Base-by-base conservation (phyloP, 352 stramenopile species). In the Globisporangium rhizosaccharum region DNA sequence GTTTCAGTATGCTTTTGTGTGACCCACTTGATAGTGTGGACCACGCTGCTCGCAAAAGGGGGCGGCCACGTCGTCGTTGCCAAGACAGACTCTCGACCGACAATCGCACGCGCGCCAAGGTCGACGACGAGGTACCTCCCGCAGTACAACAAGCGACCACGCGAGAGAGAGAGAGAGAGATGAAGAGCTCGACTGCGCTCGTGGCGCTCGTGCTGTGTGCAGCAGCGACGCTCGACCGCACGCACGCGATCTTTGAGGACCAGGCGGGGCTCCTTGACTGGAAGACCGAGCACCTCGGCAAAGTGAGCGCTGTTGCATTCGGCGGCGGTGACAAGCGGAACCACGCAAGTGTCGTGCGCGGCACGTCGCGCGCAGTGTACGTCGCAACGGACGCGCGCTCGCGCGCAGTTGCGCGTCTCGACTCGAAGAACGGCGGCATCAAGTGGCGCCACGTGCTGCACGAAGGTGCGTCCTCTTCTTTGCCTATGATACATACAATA, bases 231-330 rank as follows among this genome's bases (percentile, higher is more conserved):
- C 28, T 77, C 45, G 50, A 64, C 23, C 26, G 49, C 17, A 47
- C 64, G 26, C 53, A 36, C 50, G 81, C 67, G 18, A 75, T 94
- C 49, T 92, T 78, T 63, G 77, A 85, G 42, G 85, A 94, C 63
- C 85, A 94, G 58, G 79, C 76, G 6, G 85, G 82, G 3, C 66
- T 91, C 57, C 82, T 92, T 53, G 85, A 94, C 76, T 94, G 82
- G 82, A 84, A 75, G 51, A 59, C 71, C 15, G 56, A 89, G 63
- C 77, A 90, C 56, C 50, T 94, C 17, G 85, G 85, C 28, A 70
- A 74, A 14, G 79, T 75, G 6, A 64, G 67, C 7, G 55, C 71
- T 4, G 79, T 85, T 37, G 77, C 66, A 17, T 87, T 82, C 62
- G 70, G 67, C 23, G 68, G 70, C 45, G 72, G 66, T 42, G 73